Evolutionary conservation across 1,284 basidiomycete genomes (phyloP).

Genomic region (Puccinia triticina): DNA sequence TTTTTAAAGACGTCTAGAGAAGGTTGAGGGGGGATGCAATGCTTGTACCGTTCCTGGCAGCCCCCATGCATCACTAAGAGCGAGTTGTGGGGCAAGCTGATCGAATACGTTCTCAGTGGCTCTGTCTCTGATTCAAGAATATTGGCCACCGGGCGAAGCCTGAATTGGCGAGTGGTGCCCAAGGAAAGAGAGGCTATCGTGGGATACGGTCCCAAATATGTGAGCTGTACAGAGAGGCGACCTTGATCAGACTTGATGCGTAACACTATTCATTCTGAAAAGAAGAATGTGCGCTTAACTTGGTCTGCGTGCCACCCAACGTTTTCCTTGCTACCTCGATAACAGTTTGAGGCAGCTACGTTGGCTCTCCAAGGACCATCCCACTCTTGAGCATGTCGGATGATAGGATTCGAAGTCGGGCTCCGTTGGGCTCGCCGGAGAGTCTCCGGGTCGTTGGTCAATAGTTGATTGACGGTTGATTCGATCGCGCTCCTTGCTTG

Average conservation of each 20-base stretch:
- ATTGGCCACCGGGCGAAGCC: conserved; percentile 70
- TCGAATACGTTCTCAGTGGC: conserved; percentile 74
- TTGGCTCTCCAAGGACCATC: conserved; percentile 78
- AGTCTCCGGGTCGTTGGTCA: conserved; percentile 65
- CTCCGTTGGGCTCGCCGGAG: conserved; percentile 15
- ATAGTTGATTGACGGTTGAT: conserved; percentile 73
- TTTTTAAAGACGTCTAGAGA: conserved; percentile 77
- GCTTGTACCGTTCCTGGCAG: conserved; percentile 86
- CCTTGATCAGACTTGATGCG: conserved; percentile 58
- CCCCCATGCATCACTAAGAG: conserved; percentile 89
- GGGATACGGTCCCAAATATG: conserved; percentile 81
- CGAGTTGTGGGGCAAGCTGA: conserved; percentile 82
- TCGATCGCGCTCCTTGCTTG: conserved; percentile 77
- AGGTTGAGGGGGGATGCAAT: conserved; percentile 74
- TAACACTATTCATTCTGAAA: conserved; percentile 57
- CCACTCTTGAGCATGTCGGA: conserved; percentile 75
- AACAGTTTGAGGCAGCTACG: conserved; percentile 87
- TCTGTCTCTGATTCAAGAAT: conserved; percentile 59
- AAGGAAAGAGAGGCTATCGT: conserved; percentile 91
- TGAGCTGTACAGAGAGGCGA: conserved; percentile 59
- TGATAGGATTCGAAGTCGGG: conserved; percentile 30
- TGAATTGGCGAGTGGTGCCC: conserved; percentile 64
- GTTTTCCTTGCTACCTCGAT: conserved; percentile 74
- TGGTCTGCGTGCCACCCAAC: conserved; percentile 53
- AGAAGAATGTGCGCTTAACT: background rate